A percentile compares a stretch with the other conserved stretches of the same genome.
phyloP scores from a whole-genome alignment of 2,329 filamentous ascomycete genomes.

The Sporothrix pallida region DNA sequence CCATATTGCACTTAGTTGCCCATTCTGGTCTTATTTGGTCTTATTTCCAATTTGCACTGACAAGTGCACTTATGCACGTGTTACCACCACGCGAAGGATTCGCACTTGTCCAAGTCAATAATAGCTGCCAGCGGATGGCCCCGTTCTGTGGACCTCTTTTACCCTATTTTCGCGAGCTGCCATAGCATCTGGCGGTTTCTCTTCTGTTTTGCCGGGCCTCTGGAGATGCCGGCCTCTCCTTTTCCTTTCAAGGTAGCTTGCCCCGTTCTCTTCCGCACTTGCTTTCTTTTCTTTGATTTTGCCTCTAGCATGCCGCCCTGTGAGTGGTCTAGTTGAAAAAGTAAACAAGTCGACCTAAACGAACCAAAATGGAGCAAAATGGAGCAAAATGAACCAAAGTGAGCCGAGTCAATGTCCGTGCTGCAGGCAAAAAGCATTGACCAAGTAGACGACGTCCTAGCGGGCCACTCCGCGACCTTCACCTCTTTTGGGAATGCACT shows the following conservation, averaged over 20 bases:
- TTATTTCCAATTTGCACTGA: not conserved
- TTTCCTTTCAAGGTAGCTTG: not conserved
- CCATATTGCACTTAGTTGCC: not conserved
- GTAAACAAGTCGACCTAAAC: not conserved
- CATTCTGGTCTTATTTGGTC: slow-evolving; percentile 4
- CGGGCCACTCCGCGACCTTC: not conserved
- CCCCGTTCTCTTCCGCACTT: not conserved
- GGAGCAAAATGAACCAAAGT: not conserved
- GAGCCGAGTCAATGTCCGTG: not conserved
- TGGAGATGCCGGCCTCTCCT: slow-evolving; percentile 1
- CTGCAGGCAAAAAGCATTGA: not conserved
- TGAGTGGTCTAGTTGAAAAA: not conserved
- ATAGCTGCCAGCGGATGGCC: slow-evolving; percentile 8
- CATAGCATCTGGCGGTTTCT: too few relatives aligned
- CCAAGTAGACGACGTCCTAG: not conserved
- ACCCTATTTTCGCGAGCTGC: not conserved
- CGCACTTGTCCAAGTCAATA: not conserved
- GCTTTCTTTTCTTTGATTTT: not conserved
- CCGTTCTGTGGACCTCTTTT: not conserved
- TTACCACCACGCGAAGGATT: not conserved
- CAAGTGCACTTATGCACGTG: not conserved
- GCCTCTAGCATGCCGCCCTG: not conserved
- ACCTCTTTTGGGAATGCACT: not conserved
- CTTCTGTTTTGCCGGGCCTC: not conserved
- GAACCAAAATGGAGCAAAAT: not conserved